A percentile compares a stretch with the other conserved stretches of the same genome.
phyloP scores from a whole-genome alignment of 73 alveolate genomes.

The Tetrahymena malaccensis region DNA sequence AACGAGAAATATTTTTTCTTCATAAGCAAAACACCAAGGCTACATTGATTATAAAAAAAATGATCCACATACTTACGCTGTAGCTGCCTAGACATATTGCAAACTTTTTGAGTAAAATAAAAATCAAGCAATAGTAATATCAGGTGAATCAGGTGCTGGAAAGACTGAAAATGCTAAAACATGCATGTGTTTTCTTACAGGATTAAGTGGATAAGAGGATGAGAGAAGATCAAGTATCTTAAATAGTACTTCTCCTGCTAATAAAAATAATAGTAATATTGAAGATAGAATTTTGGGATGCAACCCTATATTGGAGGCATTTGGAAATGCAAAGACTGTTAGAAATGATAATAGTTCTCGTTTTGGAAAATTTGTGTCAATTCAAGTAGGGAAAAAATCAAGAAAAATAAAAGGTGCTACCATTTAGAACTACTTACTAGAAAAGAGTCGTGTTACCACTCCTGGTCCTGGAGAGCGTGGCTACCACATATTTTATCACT shows the following conservation, averaged over 20 bases:
- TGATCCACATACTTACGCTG: conserved; percentile 91
- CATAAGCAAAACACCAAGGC: conserved; percentile 19
- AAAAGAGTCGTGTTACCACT: conserved; percentile 82
- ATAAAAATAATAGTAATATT: background rate
- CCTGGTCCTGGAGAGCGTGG: conserved; percentile 65
- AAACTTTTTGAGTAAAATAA: conserved; percentile 64
- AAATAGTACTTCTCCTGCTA: background rate
- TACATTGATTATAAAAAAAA: conserved; percentile 22
- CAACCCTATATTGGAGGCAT: conserved; percentile 89
- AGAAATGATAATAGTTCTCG: conserved; percentile 88
- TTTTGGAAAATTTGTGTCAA: conserved; percentile 87
- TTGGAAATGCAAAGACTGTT: conserved; percentile 94
- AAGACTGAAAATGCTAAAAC: conserved; percentile 98
- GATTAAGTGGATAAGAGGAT: background rate
- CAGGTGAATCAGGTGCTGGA: conserved; percentile 99
- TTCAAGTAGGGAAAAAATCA: conserved; percentile 54
- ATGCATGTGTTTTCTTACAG: conserved; percentile 83
- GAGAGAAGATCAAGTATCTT: background rate
- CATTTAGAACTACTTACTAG: conserved; percentile 78
- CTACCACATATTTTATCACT: conserved; percentile 91
- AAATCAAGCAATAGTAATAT: conserved; percentile 90
- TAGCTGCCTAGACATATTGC: conserved; percentile 76
- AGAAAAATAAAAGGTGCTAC: conserved; percentile 79
- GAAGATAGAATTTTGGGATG: conserved; percentile 83
- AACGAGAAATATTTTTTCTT: conserved; percentile 8